These are phyloP conservation scores for Botrytis galanthina DNA, from an alignment of 2,329 filamentous ascomycete genomes.

Conservation along the genomic window DNA sequence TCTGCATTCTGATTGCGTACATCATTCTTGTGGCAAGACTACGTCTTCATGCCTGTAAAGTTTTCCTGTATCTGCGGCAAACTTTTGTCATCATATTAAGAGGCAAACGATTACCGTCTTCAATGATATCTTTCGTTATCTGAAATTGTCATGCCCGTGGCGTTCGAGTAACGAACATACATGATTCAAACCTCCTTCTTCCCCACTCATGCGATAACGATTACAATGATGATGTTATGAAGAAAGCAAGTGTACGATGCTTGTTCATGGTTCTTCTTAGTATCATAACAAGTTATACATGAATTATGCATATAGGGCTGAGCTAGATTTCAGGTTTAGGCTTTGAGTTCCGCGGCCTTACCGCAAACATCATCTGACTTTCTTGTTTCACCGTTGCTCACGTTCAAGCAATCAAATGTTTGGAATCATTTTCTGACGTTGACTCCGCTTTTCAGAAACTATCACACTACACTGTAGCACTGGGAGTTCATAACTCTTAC, in stretches of 20 bases:
- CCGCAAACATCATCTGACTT: background rate
- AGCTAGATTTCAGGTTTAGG: background rate
- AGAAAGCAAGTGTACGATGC: background rate
- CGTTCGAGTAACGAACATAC: background rate
- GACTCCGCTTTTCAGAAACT: background rate
- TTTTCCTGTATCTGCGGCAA: background rate
- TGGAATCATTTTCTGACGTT: background rate
- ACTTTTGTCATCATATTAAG: background rate
- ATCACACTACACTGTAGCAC: background rate
- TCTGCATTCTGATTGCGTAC: background rate
- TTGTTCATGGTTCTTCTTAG: background rate
- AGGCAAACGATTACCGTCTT: background rate
- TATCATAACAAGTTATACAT: background rate
- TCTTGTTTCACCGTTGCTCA: slow-evolving; percentile 5
- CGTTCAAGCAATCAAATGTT: background rate
- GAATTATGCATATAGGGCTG: slow-evolving; percentile 7
- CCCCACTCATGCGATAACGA: background rate
- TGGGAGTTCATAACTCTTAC: background rate
- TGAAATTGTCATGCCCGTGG: background rate
- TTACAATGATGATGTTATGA: background rate
- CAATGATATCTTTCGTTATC: background rate
- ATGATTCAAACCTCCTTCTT: background rate
- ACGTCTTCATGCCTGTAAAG: background rate
- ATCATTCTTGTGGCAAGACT: background rate
- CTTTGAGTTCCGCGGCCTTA: background rate